A percentile compares a stretch with the other conserved stretches of the same genome.
Conservation (phyloP, 352 stramenopile genomes). For the Elongisporangium prolatum region DNA sequence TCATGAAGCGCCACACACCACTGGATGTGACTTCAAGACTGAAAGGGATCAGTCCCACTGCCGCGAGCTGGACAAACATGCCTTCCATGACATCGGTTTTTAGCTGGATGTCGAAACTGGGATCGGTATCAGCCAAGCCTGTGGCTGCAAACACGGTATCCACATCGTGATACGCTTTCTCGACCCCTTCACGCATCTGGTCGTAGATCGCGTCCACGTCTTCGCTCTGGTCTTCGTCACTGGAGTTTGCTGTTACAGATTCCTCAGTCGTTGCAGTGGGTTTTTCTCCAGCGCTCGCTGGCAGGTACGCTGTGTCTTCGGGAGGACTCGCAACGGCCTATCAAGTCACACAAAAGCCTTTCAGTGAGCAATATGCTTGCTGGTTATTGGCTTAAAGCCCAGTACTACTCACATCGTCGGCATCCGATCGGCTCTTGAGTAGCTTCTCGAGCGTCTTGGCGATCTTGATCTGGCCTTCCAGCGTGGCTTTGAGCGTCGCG, state of each 20-base stretch:
- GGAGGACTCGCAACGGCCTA: background rate
- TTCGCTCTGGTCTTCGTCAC: constrained; percentile 4
- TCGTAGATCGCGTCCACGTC: constrained; percentile 20
- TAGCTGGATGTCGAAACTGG: constrained; percentile 18
- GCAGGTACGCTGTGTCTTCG: no score
- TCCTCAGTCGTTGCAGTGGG: background rate
- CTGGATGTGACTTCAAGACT: constrained; percentile 14
- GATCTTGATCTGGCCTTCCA: constrained; percentile 34
- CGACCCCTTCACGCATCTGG: constrained; percentile 14
- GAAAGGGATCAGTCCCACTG: constrained; percentile 29
- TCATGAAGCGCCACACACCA: constrained; percentile 38
- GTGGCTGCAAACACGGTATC: constrained; percentile 16
- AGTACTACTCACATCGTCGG: constrained; percentile 8
- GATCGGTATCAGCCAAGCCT: constrained; percentile 14
- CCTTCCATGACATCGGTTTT: constrained; percentile 17
- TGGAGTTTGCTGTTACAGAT: constrained; percentile 3
- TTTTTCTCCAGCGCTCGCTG: no score
- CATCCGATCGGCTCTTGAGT: constrained; percentile 21
- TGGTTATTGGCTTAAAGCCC: constrained; percentile 1
- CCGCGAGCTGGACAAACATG: constrained; percentile 22
- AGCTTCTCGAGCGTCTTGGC: constrained; percentile 35
- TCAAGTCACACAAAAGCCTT: background rate
- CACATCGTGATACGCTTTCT: constrained; percentile 18
- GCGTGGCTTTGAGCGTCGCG: constrained; percentile 26
- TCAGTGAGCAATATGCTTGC: background rate